Evolutionary conservation across 2,329 filamentous ascomycete genomes (phyloP), one percentile per base, ranked within the genome.

Genomic region (Colletotrichum graminicola): DNA sequence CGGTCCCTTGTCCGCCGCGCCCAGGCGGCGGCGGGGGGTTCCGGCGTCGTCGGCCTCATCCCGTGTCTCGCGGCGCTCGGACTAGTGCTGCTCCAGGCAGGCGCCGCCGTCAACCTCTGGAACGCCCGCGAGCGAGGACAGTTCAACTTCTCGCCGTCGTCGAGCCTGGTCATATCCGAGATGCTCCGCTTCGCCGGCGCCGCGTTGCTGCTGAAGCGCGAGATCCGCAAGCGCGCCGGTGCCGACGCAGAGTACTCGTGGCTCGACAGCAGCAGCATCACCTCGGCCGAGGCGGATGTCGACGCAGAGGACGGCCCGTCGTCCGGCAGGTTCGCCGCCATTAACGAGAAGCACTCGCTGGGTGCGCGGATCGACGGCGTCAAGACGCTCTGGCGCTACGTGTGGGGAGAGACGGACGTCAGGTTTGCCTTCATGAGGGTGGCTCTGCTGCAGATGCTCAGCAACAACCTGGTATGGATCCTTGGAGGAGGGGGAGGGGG

Each of bases 71-170:
- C 79, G n/a, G 78, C 79, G 18, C 73, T 80, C 39, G 77, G 76
- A n/a, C 75, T 80, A 2, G 76, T 81, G 29, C 74, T 76, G 18
- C 78, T 81, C 54, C 77, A 79, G 67, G 79, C 79, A 63, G 76
- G 78, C 61, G 76, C 80, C n/a, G 76, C 75, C 43, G 75, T 79
- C 59, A 76, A 81, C 16, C 74, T 79, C 67, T 78, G 78, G 67
- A 63, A 75, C 39, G 70, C 79, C 4, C 77, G 78, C 66, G 73
- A 73, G 5, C 70, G 70, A 51, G 75, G 77, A 2, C 72, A 75
- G 39, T 79, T 77, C 61, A 55, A 67, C 26, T 78, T 78, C 65
- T 80, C 78, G n/a, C 74, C 77, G 3, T 78, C 78, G 1, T 72
- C 75, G 21, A 78, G 77, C 3, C 71, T 80, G 32, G 76, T 76